Evolutionary conservation across 768 basidiomycete genomes (phyloP).

Genomic region (Leccinellum luteum): DNA sequence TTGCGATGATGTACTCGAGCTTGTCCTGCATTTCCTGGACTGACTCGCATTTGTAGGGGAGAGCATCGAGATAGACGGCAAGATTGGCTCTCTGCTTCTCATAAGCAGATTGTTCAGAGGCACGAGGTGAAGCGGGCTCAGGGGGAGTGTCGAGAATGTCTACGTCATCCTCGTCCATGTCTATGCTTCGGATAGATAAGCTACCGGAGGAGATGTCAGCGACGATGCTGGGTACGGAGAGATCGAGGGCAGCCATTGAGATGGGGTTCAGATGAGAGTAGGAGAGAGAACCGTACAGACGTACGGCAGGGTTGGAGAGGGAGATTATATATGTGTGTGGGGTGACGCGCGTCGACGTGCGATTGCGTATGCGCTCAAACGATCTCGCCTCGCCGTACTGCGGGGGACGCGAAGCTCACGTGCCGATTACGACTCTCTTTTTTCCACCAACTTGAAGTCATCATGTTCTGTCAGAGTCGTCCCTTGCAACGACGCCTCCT

Average conservation of each 20-base stretch:
- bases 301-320: conserved; percentile 17
- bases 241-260: conserved; percentile 24
- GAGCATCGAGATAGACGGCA: conserved; percentile 60
- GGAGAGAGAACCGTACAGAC: conserved; percentile 20
- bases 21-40: conserved; percentile 67
- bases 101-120: conserved; percentile 36
- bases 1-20: conserved; percentile 67
- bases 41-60: conserved; percentile 75
- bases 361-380: conserved; percentile 18
- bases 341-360: conserved; percentile 24
- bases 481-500: conserved; percentile 24
- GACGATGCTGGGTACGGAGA: conserved; percentile 21
- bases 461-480: conserved; percentile 13
- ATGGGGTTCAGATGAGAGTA: conserved; percentile 19
- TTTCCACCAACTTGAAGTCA: too few relatives aligned
- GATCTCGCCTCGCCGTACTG: too few relatives aligned
- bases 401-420: neutral
- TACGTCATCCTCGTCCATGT: conserved; percentile 62
- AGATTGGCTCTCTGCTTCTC: conserved; percentile 63
- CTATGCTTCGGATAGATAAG: conserved; percentile 21
- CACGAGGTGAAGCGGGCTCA: conserved; percentile 26
- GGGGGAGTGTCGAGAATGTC: conserved; percentile 41
- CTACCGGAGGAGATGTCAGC: conserved; percentile 23
- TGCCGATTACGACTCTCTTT: too few relatives aligned
- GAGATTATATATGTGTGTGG: conserved; percentile 20